Evolutionary conservation across 176 grass and related monocot genomes (phyloP), one percentile per base, ranked within the genome.

Genomic region (Carex parvula): DNA sequence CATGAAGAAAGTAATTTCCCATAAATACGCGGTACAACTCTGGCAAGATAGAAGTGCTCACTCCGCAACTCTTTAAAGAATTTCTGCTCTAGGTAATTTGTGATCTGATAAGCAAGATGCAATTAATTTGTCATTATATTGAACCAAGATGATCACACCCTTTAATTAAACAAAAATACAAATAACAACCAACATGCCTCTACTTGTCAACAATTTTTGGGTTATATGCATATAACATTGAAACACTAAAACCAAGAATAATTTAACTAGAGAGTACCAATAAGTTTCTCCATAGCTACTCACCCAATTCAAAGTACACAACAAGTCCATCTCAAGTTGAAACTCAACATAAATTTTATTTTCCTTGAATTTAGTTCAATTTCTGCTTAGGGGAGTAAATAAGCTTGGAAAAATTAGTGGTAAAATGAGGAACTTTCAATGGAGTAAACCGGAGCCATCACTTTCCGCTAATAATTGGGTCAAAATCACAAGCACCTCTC

Each of bases 11-110:
- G 85, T 68, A 99, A 35, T 81, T 87, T 99, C 87, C 91, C 88
- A 74, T 99, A 99, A 21, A 99, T 90, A 64, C 83, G 90, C 50
- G 96, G 93, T 12, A 95, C 91, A 83, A 93, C 93, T 89, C 89
- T 99, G 84, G 89, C 96, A 63, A 92, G 55, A 60, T 72, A 90
- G 42, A 93, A 89, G 83, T 89, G 89, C 9, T 85, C 96, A 79
- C 92, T 89, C 62, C 93, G 87, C 86, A 99, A 89, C 87, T 99
- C 93, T 88, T 99, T 99, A 65, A 92, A 99, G 62, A 81, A 99
- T 85, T 91, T 95, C 83, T 90, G 93, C 52, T 99, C 96, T 80
- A 99, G 87, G 85, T 88, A 88, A 66, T 93, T 81, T 63, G 89
- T 92, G 66, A 99, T 99, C 96, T 99, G 87, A 64, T 56, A 58